phyloP scores from a whole-genome alignment of 1,139 yeast genomes.

The Lodderomyces parapsilosis region DNA sequence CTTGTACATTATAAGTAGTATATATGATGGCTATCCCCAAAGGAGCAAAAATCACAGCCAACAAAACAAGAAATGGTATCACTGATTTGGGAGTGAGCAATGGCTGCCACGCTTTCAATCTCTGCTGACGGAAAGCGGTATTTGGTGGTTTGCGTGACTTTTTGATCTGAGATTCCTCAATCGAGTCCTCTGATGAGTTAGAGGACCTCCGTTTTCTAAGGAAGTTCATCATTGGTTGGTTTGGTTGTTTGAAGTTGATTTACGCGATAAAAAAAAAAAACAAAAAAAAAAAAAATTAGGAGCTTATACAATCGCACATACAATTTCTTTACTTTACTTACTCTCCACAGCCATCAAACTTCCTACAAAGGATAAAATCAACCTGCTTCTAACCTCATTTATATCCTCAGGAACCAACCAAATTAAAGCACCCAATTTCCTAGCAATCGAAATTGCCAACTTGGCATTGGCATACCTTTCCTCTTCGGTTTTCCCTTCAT shows the following conservation, averaged over 20 bases:
- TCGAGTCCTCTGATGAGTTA: constrained; percentile 25
- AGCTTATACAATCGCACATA: neutral
- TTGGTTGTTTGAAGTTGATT: neutral
- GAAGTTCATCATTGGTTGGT: constrained; percentile 31
- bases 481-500: constrained; percentile 70
- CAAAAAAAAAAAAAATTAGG: too few relatives aligned
- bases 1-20: constrained; percentile 60
- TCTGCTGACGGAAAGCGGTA: constrained; percentile 75
- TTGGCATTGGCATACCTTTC: constrained; percentile 92
- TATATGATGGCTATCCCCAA: constrained; percentile 67
- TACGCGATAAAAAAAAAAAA: neutral
- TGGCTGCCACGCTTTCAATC: constrained; percentile 83
- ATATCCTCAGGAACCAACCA: constrained; percentile 99
- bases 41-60: constrained; percentile 71
- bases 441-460: constrained; percentile 95
- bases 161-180: constrained; percentile 23
- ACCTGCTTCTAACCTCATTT: constrained; percentile 90
- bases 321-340: neutral
- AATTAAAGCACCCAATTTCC: constrained; percentile 95
- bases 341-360: constrained; percentile 69
- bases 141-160: constrained; percentile 70
- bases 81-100: constrained; percentile 76
- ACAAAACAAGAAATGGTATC: constrained; percentile 58
- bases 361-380: constrained; percentile 91
- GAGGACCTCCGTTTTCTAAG: constrained; percentile 35